Evolutionary conservation across 345 rosid species (phyloP).

Genomic region (Stellera chamaejasme): DNA sequence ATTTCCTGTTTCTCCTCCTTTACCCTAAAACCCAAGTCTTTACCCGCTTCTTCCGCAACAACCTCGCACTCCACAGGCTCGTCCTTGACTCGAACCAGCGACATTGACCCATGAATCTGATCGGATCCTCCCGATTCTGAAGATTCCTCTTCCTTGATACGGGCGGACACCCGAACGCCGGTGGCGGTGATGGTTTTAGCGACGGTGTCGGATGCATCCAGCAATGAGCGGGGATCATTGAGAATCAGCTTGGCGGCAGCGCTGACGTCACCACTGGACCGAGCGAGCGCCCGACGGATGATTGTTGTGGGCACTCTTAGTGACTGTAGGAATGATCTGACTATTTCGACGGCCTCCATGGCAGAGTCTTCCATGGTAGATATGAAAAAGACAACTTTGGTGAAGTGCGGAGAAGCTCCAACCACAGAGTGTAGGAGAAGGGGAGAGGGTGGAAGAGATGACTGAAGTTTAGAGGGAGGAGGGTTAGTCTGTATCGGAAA

Average conservation of each 20-base stretch:
- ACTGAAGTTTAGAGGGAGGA: neutral
- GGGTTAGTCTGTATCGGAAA: neutral
- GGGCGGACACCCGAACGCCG: slow-evolving; percentile 33
- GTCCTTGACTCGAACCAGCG: slow-evolving; percentile 6
- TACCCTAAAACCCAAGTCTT: slow-evolving; percentile 6
- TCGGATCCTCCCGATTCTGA: neutral
- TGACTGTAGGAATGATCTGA: neutral
- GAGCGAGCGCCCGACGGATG: too few relatives aligned
- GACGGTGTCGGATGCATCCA: slow-evolving; percentile 10
- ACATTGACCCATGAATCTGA: neutral
- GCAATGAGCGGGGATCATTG: slow-evolving; percentile 2
- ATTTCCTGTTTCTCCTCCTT: neutral
- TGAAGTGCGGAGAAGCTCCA: neutral
- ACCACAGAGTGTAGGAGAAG: neutral
- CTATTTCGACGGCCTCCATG: slow-evolving; percentile 2
- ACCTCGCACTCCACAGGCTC: slow-evolving; percentile 7
- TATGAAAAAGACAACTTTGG: neutral
- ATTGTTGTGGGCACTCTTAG: too few relatives aligned
- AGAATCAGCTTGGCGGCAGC: slow-evolving; percentile 9
- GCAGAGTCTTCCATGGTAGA: slow-evolving; percentile 6
- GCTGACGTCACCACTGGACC: slow-evolving; percentile 7
- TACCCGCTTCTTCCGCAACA: neutral
- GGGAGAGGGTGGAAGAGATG: neutral
- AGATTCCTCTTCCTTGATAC: neutral
- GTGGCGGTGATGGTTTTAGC: slow-evolving; percentile 19